phyloP scores from a whole-genome alignment of 129 eudicot genomes.

The Kitagawia praeruptora region DNA sequence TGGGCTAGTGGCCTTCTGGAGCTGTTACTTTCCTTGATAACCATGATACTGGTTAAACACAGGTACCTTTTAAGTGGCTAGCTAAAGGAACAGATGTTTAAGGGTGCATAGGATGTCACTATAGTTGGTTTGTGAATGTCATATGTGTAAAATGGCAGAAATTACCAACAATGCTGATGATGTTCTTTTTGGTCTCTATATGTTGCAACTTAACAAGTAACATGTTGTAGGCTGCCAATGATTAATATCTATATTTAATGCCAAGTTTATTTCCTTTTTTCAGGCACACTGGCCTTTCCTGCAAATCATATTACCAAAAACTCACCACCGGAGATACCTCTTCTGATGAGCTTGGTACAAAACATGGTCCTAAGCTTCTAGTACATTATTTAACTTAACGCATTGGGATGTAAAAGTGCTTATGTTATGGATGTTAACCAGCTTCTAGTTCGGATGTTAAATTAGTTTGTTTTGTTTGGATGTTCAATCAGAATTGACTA shows the following conservation, averaged over 20 bases:
- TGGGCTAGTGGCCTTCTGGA: constrained; percentile 99
- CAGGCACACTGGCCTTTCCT: constrained; percentile 91
- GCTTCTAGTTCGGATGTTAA: no score
- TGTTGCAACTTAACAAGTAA: not conserved
- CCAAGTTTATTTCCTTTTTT: constrained; percentile 3
- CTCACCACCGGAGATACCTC: no score
- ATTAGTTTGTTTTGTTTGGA: no score
- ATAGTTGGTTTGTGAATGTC: not conserved
- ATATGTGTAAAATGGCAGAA: not conserved
- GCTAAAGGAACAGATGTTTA: not conserved
- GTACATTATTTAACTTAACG: no score
- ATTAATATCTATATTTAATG: not conserved
- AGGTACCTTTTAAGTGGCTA: constrained; percentile 30
- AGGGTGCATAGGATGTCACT: not conserved
- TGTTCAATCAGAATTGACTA: no score
- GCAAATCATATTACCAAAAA: constrained; percentile 58
- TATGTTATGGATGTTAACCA: no score
- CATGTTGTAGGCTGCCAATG: not conserved
- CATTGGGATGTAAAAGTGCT: no score
- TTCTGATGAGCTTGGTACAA: no score
- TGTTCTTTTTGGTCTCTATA: not conserved
- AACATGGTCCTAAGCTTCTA: no score
- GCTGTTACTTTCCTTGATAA: constrained; percentile 88
- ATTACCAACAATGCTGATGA: not conserved
- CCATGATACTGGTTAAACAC: constrained; percentile 96